Evolutionary conservation across 2,329 filamentous ascomycete genomes (phyloP).

Genomic region (Arthrobotrys iridis): DNA sequence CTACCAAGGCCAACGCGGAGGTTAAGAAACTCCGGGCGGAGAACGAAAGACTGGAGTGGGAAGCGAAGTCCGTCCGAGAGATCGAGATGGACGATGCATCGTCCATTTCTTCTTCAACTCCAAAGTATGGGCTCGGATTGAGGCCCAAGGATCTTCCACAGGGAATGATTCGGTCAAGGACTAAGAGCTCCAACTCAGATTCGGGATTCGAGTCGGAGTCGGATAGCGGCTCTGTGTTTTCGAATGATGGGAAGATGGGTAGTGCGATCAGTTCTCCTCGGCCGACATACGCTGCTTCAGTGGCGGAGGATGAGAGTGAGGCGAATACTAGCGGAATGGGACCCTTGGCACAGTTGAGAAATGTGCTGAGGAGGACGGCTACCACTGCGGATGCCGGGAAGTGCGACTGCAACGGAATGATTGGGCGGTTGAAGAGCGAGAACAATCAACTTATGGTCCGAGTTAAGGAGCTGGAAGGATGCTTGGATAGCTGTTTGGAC

Average conservation of each 20-base stretch:
- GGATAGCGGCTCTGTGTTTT: slow-evolving; percentile 47
- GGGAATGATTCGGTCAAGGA: slow-evolving; percentile 12
- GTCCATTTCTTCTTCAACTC: slow-evolving; percentile 19
- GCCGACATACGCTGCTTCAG: slow-evolving; percentile 20
- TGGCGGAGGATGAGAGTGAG: slow-evolving; percentile 29
- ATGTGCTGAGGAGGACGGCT: slow-evolving; percentile 37
- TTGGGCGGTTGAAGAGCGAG: slow-evolving; percentile 34
- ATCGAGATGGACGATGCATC: slow-evolving; percentile 35
- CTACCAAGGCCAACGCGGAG: slow-evolving; percentile 42
- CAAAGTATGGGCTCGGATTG: slow-evolving; percentile 29
- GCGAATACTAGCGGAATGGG: not conserved
- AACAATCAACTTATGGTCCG: slow-evolving; percentile 23
- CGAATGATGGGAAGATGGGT: slow-evolving; percentile 20
- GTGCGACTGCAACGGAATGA: slow-evolving; percentile 37
- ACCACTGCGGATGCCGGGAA: slow-evolving; percentile 19
- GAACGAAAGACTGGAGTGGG: slow-evolving; percentile 38
- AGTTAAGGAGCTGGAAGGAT: slow-evolving; percentile 45
- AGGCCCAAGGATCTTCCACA: slow-evolving; percentile 11
- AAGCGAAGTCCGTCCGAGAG: slow-evolving; percentile 30
- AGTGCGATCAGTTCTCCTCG: slow-evolving; percentile 14
- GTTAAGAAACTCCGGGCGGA: slow-evolving; percentile 37
- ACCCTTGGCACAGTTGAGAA: slow-evolving; percentile 42
- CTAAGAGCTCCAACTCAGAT: slow-evolving; percentile 53
- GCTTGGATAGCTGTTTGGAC: slow-evolving; percentile 47
- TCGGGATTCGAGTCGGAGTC: slow-evolving; percentile 50